Evolutionary conservation across 2,329 filamentous ascomycete genomes (phyloP).

Genomic region (Curvularia sp.): DNA sequence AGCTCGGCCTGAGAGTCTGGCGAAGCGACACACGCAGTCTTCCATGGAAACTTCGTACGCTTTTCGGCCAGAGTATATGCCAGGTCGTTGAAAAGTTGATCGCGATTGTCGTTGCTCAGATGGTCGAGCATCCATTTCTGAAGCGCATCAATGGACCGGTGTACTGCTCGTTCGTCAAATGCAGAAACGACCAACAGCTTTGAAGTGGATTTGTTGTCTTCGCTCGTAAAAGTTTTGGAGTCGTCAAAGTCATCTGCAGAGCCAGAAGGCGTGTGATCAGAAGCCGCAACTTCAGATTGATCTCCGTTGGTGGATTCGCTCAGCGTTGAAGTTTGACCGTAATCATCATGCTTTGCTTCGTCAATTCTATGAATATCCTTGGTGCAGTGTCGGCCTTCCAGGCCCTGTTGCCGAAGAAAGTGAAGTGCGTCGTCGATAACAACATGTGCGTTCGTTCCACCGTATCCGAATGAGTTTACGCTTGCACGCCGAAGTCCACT

Average conservation of each 20-base stretch:
- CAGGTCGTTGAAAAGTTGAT: conserved; percentile 11
- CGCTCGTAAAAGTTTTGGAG: background rate
- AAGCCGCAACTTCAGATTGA: background rate
- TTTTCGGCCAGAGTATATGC: conserved; percentile 19
- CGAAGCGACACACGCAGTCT: conserved; percentile 4
- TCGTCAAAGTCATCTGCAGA: background rate
- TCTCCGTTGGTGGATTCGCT: background rate
- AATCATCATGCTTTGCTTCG: background rate
- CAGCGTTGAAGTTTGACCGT: background rate
- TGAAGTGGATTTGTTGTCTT: background rate
- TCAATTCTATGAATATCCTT: background rate
- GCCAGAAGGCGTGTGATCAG: conserved; percentile 1
- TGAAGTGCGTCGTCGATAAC: conserved; percentile 26
- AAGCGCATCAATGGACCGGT: conserved; percentile 3
- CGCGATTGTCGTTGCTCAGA: background rate
- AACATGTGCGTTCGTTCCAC: conserved; percentile 33
- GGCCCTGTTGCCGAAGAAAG: conserved; percentile 8
- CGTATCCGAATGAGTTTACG: conserved; percentile 40
- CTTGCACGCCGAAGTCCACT: conserved; percentile 23
- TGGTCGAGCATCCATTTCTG: conserved; percentile 10
- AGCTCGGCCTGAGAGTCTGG: background rate
- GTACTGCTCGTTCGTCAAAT: conserved; percentile 18
- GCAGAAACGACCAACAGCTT: conserved; percentile 13
- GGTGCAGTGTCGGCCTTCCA: conserved; percentile 10
- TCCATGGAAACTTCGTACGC: conserved; percentile 21